phyloP scores from a whole-genome alignment of 495 filamentous ascomycete species.

The Neurospora intermedia region DNA sequence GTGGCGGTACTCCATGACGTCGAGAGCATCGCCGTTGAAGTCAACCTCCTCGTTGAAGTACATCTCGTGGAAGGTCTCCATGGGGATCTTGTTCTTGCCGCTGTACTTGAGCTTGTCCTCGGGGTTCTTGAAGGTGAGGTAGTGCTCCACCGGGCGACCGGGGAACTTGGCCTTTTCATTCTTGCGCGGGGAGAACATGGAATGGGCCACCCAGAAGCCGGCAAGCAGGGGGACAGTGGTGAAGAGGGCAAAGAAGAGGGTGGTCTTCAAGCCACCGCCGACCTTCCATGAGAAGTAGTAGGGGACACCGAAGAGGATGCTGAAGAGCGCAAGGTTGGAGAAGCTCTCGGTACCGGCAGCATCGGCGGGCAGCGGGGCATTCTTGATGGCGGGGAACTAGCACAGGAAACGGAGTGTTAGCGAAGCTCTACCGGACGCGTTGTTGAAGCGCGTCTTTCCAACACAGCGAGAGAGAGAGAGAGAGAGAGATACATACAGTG shows the following conservation, averaged over 20 bases:
- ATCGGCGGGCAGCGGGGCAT: slow-evolving; percentile 73
- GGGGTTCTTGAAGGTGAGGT: slow-evolving; percentile 72
- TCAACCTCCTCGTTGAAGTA: slow-evolving; percentile 80
- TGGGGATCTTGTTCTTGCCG: slow-evolving; percentile 70
- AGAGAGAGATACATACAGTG: slow-evolving; percentile 38
- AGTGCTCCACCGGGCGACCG: slow-evolving; percentile 72
- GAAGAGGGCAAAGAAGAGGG: slow-evolving; percentile 58
- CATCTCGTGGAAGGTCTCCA: slow-evolving; percentile 83
- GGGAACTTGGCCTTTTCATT: slow-evolving; percentile 69
- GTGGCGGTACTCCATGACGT: slow-evolving; percentile 72
- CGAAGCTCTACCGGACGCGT: slow-evolving; percentile 4
- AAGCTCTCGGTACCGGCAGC: slow-evolving; percentile 58
- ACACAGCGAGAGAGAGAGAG: neutral
- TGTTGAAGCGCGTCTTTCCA: slow-evolving; percentile 2
- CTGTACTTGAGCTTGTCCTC: slow-evolving; percentile 60
- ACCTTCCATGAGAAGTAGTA: slow-evolving; percentile 55
- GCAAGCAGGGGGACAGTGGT: slow-evolving; percentile 56
- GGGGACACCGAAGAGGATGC: slow-evolving; percentile 50
- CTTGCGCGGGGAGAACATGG: slow-evolving; percentile 56
- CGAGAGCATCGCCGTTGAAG: slow-evolving; percentile 75
- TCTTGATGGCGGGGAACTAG: slow-evolving; percentile 68
- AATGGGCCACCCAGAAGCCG: slow-evolving; percentile 59
- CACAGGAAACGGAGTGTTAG: slow-evolving; percentile 3
- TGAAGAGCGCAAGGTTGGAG: slow-evolving; percentile 52
- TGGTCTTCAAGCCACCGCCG: slow-evolving; percentile 61